Evolutionary conservation across 208 protist species (phyloP), one percentile per base, ranked within the genome.

Genomic region (Crithidia expoeki): DNA sequence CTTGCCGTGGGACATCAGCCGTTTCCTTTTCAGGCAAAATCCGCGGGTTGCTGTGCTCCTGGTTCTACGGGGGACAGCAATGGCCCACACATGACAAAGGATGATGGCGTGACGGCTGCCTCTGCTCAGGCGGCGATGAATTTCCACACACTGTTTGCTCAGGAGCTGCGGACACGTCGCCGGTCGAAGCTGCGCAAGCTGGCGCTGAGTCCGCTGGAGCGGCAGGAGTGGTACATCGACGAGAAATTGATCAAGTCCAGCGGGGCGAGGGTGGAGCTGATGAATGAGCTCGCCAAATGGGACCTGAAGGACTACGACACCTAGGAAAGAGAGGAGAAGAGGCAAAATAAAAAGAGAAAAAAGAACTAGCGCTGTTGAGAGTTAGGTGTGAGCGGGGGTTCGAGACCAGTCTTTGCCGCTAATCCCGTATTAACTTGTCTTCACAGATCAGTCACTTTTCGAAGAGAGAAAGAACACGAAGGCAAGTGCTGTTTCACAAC

Each of bases 181-280:
- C 59, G 69, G 25, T 66, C 72, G 12, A 84, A 86, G 52, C 23
- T 92, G 56, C 85, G 85, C 65, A 93, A 93, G 74, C 74, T 90
- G 49, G 87, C 90, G 7, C 42, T 93, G 14, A 74, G 79, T 17
- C 78, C 88, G 30, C 56, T 89, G 44, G 75, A 89, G 60, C 81
- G 76, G 56, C 85, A 94, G 74, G 87, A 95, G 75, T 93, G 88
- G 90, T 93, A 88, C 69, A 90, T 95, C 73, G 88, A 95, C 52
- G 84, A 89, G 65, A 92, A 92, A 65, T 72, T 95, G 36, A 64
- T 93, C 42, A 81, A 86, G 62, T 90, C 86, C 2, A 84, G 84
- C 34, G 81, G 79, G 2, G 85, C 90, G 14, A 83, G 92, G 72
- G 72, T 95, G 25, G 88, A 91, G 52, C 70, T 95, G 50, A 81